phyloP scores from a whole-genome alignment of 2,329 filamentous ascomycete species.

The Verticillium dahliae region DNA sequence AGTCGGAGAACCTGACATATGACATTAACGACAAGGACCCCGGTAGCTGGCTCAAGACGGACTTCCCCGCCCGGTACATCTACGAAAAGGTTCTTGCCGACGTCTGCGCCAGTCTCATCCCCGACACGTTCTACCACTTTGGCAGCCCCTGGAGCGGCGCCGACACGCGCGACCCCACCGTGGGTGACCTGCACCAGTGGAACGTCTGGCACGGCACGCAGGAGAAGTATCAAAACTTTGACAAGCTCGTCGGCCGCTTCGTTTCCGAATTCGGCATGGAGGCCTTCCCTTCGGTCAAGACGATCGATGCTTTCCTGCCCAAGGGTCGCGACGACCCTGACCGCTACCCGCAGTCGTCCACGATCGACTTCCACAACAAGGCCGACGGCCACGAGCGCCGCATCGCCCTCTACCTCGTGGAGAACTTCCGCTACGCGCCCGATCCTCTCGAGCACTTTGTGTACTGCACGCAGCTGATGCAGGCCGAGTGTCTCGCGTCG shows the following conservation, averaged over 20 bases:
- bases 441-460: slow-evolving; percentile 61
- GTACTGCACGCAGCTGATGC: slow-evolving; percentile 64
- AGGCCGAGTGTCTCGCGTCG: slow-evolving; percentile 58
- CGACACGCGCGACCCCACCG: slow-evolving; percentile 66
- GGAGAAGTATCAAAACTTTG: slow-evolving; percentile 86
- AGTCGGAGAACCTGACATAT: slow-evolving; percentile 67
- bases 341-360: slow-evolving; percentile 76
- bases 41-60: slow-evolving; percentile 76
- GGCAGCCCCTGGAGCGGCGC: slow-evolving; percentile 83
- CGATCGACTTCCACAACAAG: slow-evolving; percentile 94
- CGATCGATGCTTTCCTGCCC: slow-evolving; percentile 73
- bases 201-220: slow-evolving; percentile 94
- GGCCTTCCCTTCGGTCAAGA: slow-evolving; percentile 78
- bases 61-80: slow-evolving; percentile 88
- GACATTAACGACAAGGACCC: slow-evolving; percentile 72
- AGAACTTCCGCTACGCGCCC: slow-evolving; percentile 70
- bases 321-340: slow-evolving; percentile 60
- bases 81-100: slow-evolving; percentile 85
- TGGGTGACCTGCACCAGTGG: slow-evolving; percentile 93
- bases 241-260: slow-evolving; percentile 81
- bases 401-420: slow-evolving; percentile 81
- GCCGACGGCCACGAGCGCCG: slow-evolving; percentile 82
- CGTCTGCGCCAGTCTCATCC: slow-evolving; percentile 60
- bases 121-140: slow-evolving; percentile 71
- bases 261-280: slow-evolving; percentile 96